Evolutionary conservation across 495 filamentous ascomycete genomes (phyloP).

Genomic region (Aspergillus saccharolyticus): DNA sequence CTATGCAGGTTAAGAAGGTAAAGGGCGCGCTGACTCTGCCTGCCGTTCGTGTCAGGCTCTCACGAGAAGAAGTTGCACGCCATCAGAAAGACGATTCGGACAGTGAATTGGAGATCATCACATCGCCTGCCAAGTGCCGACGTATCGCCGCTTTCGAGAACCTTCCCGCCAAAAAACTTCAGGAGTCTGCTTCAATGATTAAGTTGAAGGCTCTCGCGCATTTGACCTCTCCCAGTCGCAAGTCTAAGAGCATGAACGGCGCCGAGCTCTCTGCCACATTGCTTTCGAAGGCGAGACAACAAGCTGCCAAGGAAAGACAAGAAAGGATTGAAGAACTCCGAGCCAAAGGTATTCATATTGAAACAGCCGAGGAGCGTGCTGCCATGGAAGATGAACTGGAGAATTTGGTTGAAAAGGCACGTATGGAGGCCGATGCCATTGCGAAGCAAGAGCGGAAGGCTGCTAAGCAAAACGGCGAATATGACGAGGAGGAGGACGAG

Average conservation of each 20-base stretch:
- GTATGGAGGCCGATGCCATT: constrained; percentile 74
- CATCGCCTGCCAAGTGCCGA: constrained; percentile 37
- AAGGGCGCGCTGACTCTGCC: constrained; percentile 24
- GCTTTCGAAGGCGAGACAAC: constrained; percentile 64
- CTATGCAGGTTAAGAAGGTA: constrained; percentile 6
- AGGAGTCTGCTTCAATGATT: constrained; percentile 61
- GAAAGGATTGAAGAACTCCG: constrained; percentile 71
- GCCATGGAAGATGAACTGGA: constrained; percentile 77
- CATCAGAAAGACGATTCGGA: constrained; percentile 54
- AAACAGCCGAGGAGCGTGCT: constrained; percentile 79
- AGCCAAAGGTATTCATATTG: constrained; percentile 74
- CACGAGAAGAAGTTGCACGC: constrained; percentile 33
- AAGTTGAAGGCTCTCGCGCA: constrained; percentile 70
- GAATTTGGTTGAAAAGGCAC: constrained; percentile 77
- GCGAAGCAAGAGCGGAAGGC: constrained; percentile 67
- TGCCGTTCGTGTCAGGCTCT: constrained; percentile 38
- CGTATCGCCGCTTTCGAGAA: constrained; percentile 63
- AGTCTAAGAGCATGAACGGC: constrained; percentile 53
- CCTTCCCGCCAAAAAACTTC: constrained; percentile 50
- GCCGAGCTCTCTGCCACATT: constrained; percentile 66
- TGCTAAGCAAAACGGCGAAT: constrained; percentile 61
- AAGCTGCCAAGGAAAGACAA: constrained; percentile 73
- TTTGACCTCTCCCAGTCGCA: constrained; percentile 57
- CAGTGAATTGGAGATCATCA: constrained; percentile 60
- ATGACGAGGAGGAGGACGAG: constrained; percentile 34